These are phyloP conservation scores for Lepidium aucheri DNA, from an alignment of 345 rosid genomes.

Conservation along the genomic window DNA sequence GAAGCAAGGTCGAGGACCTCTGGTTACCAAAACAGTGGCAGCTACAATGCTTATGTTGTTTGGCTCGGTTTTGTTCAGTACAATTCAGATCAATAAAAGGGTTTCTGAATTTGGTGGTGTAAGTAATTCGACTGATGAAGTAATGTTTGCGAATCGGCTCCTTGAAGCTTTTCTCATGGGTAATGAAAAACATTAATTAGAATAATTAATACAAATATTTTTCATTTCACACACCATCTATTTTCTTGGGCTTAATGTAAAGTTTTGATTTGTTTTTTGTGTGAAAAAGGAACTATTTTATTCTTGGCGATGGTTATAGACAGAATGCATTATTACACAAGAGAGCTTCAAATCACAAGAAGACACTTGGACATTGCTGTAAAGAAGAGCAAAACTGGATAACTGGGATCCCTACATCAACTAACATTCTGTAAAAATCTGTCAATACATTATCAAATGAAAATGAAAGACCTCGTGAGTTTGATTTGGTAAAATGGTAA, in stretches of 20 bases:
- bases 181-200: background rate
- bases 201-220: background rate
- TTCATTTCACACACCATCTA: background rate
- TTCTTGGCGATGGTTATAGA: constrained; percentile 29
- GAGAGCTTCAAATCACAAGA: constrained; percentile 29
- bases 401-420: background rate
- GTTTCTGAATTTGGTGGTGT: constrained; percentile 20
- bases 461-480: background rate
- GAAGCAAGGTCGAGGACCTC: constrained; percentile 25
- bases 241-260: background rate
- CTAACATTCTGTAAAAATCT: background rate
- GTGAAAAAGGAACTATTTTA: constrained; percentile 16
- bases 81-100: constrained; percentile 25
- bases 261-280: background rate
- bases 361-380: constrained; percentile 24
- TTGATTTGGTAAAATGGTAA: too few relatives aligned
- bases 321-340: constrained; percentile 31
- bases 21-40: constrained; percentile 22
- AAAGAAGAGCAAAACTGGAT: constrained; percentile 16
- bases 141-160: constrained; percentile 26
- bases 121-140: constrained; percentile 27
- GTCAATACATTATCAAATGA: background rate
- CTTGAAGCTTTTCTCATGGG: constrained; percentile 29
- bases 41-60: constrained; percentile 28
- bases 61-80: constrained; percentile 24